These are phyloP conservation scores for Yamadazyma conglobata DNA, from an alignment of 1,139 yeast species.

Conservation along the genomic window DNA sequence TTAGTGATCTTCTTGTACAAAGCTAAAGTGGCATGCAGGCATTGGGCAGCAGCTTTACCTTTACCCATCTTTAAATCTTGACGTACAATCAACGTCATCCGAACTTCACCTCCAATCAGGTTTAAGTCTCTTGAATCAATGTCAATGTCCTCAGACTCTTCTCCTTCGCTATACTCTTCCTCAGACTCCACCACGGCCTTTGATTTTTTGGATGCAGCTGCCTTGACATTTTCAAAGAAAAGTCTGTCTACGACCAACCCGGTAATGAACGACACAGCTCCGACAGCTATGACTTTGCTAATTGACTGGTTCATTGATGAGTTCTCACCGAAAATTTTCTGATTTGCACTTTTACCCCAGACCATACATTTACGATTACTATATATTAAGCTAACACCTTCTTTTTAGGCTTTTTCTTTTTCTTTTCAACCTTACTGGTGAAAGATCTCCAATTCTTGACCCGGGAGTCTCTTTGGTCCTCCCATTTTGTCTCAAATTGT, in stretches of 20 bases:
- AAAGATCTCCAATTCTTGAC: conserved; percentile 63
- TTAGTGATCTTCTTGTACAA: conserved; percentile 70
- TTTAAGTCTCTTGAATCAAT: conserved; percentile 58
- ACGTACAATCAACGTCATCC: conserved; percentile 86
- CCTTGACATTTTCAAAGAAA: conserved; percentile 2
- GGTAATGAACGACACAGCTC: conserved; percentile 22
- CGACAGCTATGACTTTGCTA: conserved; percentile 16
- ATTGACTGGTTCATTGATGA: conserved; percentile 4
- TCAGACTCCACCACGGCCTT: conserved; percentile 2
- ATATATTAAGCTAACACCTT: conserved; percentile 25
- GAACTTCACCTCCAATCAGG: conserved; percentile 69
- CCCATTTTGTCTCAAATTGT: conserved; percentile 55
- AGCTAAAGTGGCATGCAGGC: conserved; percentile 95
- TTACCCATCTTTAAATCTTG: conserved; percentile 89
- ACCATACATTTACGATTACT: no score
- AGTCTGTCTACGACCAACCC: conserved; percentile 23
- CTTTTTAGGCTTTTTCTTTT: conserved; percentile 37
- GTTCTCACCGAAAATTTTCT: no score
- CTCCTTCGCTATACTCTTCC: conserved; percentile 3
- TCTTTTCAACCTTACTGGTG: conserved; percentile 40
- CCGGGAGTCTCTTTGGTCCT: conserved; percentile 54
- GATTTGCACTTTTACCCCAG: no score
- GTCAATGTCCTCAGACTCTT: conserved; percentile 27
- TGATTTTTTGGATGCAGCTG: neutral
- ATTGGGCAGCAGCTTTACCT: conserved; percentile 97